phyloP scores from a whole-genome alignment of 805 yeast genomes.

The Hanseniaspora thailandica region DNA sequence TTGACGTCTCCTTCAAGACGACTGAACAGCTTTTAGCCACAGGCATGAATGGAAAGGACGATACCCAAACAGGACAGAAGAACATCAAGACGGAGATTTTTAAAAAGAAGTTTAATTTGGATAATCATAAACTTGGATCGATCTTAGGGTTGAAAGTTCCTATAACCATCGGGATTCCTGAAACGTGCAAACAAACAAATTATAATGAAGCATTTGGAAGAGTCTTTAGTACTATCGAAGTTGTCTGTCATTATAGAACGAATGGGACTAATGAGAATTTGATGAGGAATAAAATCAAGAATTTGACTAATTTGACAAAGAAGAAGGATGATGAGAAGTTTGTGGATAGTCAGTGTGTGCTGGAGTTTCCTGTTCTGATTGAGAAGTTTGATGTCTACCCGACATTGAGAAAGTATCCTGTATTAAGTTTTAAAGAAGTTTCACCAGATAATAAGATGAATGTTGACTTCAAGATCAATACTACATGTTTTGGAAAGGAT shows the following conservation, averaged over 20 bases:
- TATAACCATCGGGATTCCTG: conserved; percentile 43
- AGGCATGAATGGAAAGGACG: conserved; percentile 17
- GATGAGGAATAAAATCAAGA: conserved; percentile 15
- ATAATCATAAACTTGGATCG: conserved; percentile 29
- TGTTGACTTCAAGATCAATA: conserved; percentile 37
- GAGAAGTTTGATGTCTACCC: conserved; percentile 50
- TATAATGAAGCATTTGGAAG: conserved; percentile 37
- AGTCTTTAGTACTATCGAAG: conserved; percentile 36
- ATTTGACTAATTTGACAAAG: conserved; percentile 14
- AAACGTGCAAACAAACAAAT: conserved; percentile 44
- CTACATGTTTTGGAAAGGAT: conserved; percentile 47
- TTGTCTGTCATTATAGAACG: conserved; percentile 10
- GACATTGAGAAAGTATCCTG: conserved; percentile 43
- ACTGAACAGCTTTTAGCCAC: conserved; percentile 34
- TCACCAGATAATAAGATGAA: conserved; percentile 41
- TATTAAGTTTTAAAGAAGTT: conserved; percentile 33
- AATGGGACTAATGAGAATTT: conserved; percentile 21
- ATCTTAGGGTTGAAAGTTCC: conserved; percentile 49
- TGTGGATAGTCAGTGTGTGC: conserved; percentile 8
- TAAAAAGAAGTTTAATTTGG: conserved; percentile 18
- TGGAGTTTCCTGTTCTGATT: conserved; percentile 41
- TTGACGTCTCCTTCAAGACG: conserved; percentile 40
- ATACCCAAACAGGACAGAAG: conserved; percentile 16
- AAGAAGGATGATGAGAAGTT: conserved; percentile 22
- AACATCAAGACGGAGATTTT: conserved; percentile 18